These are phyloP conservation scores for Lactuca sativa DNA, from an alignment of 129 eudicot species.

Conservation along the genomic window DNA sequence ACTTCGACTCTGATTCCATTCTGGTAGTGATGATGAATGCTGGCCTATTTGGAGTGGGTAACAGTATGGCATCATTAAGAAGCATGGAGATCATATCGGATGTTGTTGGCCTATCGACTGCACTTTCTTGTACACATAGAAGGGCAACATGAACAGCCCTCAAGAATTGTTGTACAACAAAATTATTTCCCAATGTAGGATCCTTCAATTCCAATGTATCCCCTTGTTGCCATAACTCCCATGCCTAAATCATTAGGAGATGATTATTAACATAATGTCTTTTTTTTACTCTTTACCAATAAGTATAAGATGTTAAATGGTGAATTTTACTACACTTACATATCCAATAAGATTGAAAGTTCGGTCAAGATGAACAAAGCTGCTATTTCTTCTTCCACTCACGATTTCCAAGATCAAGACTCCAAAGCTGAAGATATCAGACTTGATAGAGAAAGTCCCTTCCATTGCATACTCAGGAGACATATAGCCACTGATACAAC, in stretches of 20 bases:
- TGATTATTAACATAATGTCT: background rate
- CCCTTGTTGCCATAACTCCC: no score
- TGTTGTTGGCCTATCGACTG: constrained; percentile 19
- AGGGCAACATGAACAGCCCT: constrained; percentile 17
- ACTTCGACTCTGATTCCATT: no score
- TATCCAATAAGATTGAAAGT: constrained; percentile 39
- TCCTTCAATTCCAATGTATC: constrained; percentile 9
- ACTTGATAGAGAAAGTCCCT: constrained; percentile 26
- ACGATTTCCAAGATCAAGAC: constrained; percentile 29
- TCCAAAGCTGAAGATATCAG: constrained; percentile 30
- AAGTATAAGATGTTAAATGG: background rate
- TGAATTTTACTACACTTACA: constrained; percentile 23
- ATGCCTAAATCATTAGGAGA: constrained; percentile 18
- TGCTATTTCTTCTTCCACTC: constrained; percentile 12
- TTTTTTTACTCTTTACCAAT: background rate
- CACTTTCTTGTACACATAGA: constrained; percentile 25
- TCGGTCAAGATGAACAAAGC: constrained; percentile 24
- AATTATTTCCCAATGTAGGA: constrained; percentile 7
- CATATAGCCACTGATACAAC: constrained; percentile 36
- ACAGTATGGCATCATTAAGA: constrained; percentile 11
- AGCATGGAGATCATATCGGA: constrained; percentile 26
- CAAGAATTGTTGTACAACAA: constrained; percentile 7
- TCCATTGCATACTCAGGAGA: constrained; percentile 32
- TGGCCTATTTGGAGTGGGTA: constrained; percentile 25
- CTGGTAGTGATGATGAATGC: constrained; percentile 6